phyloP scores from a whole-genome alignment of 129 eudicot species.

The Helianthus annuus region DNA sequence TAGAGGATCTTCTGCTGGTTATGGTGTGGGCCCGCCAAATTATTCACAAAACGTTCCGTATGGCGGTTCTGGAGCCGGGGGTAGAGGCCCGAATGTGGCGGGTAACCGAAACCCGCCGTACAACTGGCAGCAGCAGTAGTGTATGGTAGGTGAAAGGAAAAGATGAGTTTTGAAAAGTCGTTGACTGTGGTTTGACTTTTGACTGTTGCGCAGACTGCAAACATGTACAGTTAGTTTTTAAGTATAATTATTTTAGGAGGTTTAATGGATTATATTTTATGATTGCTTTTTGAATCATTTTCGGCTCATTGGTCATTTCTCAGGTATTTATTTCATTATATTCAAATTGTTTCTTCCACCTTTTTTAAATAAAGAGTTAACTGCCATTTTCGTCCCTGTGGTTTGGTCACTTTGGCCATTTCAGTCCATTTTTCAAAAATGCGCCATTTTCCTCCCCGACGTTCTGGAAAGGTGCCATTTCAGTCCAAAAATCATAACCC shows the following conservation, averaged over 20 bases:
- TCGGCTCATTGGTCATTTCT: neutral
- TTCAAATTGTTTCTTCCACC: neutral
- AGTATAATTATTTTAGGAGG: neutral
- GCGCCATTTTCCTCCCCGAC: too few relatives aligned
- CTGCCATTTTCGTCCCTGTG: too few relatives aligned
- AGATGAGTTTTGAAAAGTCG: constrained; percentile 22
- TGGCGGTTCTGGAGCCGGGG: constrained; percentile 51
- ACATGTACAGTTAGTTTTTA: constrained; percentile 32
- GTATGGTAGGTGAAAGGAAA: constrained; percentile 15
- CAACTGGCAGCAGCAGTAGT: constrained; percentile 63
- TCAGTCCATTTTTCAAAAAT: too few relatives aligned
- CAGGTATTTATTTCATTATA: neutral
- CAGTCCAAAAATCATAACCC: too few relatives aligned
- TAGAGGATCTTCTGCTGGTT: constrained; percentile 51
- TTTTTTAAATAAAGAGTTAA: too few relatives aligned
- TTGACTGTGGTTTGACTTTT: constrained; percentile 11
- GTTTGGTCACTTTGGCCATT: too few relatives aligned
- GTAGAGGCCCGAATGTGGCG: constrained; percentile 58
- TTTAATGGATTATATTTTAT: neutral
- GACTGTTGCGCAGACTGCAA: neutral
- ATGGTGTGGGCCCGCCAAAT: constrained; percentile 57
- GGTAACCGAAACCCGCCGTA: constrained; percentile 65
- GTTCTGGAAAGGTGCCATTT: too few relatives aligned
- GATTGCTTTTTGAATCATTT: neutral
- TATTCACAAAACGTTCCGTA: constrained; percentile 57